Base-by-base conservation (phyloP, 1,284 basidiomycete species). In the Cystobasidiaceae sp. region DNA sequence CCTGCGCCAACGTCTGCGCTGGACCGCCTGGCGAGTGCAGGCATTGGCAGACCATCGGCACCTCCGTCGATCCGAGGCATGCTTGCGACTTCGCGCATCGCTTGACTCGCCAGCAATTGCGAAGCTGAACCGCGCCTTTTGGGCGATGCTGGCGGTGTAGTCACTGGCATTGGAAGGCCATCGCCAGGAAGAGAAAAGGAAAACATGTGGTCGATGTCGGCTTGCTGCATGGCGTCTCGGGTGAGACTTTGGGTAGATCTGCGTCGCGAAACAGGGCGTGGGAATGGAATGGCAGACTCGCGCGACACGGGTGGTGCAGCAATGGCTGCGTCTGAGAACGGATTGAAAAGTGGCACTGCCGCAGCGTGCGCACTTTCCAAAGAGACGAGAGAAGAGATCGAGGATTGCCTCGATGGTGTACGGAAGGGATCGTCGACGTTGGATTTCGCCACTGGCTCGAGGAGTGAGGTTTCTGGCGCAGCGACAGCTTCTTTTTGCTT, bases 21-120 rank as follows among this genome's bases (percentile, higher is more conserved):
- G 13, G 33, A n/a, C 9, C 50, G 50, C 6, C 50, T 32, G 17
- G 33, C 19, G 4, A 13, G 33, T 23, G 50, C 27, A 11, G 50
- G 50, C 21, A 32, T 27, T 17, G 50, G 21, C 7, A 52, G 33
- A 8, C 25, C 17, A 7, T 32, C 41, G 30, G 33, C 33, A 8
- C 41, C 50, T 8, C 33, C 37, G 33, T 6, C 33, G 23, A 32
- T 30, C 9, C 25, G 33, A 39, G 50, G 50, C 50, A 52, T 52
- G 4, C 27, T 52, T 6, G 9, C 9, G 19, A 52, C 28, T 30
- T 52, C 50, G 15, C 28, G 21, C 11, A 37, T 37, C 6, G 50
- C 50, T 19, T 52, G 50, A 25, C 50, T 32, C 23, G 50, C 50
- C 7, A 52, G 33, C n/a, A n/a, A n/a, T 52, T 52, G 33, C 15